Percentiles rank a stretch among this genome's conserved stretches.
These are phyloP conservation scores for Lentinula sp. DNA, from an alignment of 768 basidiomycete genomes.

Conservation along the genomic window DNA sequence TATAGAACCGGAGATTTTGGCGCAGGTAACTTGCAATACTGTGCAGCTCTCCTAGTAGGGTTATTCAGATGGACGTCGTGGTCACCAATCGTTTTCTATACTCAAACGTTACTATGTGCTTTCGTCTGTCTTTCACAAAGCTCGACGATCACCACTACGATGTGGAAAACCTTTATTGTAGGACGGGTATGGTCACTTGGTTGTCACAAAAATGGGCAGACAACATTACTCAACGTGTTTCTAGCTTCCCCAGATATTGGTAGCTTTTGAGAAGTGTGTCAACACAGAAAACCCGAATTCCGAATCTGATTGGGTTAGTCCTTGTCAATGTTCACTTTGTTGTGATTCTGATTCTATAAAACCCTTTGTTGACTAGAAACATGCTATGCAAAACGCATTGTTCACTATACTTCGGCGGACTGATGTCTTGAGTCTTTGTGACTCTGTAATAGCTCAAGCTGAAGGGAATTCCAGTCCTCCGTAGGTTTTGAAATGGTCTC, in stretches of 20 bases:
- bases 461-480: slow-evolving; percentile 13
- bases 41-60: slow-evolving; percentile 48
- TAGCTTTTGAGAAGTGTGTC: slow-evolving; percentile 47
- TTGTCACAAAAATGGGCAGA: not conserved
- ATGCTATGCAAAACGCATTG: slow-evolving; percentile 45
- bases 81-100: slow-evolving; percentile 59
- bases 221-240: not conserved
- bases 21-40: slow-evolving; percentile 47
- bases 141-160: slow-evolving; percentile 22
- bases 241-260: slow-evolving; percentile 58
- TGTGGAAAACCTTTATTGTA: slow-evolving; percentile 71
- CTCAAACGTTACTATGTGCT: slow-evolving; percentile 59
- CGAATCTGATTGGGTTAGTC: slow-evolving; percentile 54
- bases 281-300: slow-evolving; percentile 42
- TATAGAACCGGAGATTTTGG: slow-evolving; percentile 58
- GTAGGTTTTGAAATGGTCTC: slow-evolving; percentile 19
- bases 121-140: slow-evolving; percentile 57
- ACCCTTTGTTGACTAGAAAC: slow-evolving; percentile 17
- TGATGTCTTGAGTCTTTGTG: slow-evolving; percentile 47
- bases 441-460: slow-evolving; percentile 34
- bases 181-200: slow-evolving; percentile 48
- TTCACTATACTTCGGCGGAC: slow-evolving; percentile 40
- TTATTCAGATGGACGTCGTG: slow-evolving; percentile 58
- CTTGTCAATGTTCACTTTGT: not conserved
- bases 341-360: slow-evolving; percentile 1